A percentile compares a stretch with the other conserved stretches of the same genome.
phyloP scores from a whole-genome alignment of 140 eudicot genomes.

The Ambrosia hybrid region DNA sequence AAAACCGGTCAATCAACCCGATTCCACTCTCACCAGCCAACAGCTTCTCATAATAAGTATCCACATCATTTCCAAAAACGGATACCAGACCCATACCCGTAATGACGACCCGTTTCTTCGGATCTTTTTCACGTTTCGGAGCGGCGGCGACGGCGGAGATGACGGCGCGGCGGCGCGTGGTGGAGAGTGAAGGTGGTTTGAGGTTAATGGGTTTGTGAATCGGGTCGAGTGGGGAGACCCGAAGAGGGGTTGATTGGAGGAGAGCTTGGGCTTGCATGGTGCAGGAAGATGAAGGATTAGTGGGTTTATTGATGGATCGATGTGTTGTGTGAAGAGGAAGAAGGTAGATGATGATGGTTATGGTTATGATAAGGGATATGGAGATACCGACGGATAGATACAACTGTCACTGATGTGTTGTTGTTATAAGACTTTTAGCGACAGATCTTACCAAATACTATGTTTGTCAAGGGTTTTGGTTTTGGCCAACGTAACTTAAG shows the following conservation, averaged over 20 bases:
- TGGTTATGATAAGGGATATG: background rate
- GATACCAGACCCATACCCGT: slow-evolving; percentile 97
- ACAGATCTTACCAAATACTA: slow-evolving; percentile 24
- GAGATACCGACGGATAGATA: background rate
- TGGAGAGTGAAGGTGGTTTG: slow-evolving; percentile 34
- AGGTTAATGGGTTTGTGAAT: slow-evolving; percentile 22
- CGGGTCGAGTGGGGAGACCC: slow-evolving; percentile 49
- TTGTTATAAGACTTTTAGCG: background rate
- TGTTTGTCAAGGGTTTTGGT: slow-evolving; percentile 1
- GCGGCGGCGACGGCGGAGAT: slow-evolving; percentile 39
- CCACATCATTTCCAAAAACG: slow-evolving; percentile 89
- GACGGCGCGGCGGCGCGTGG: slow-evolving; percentile 38
- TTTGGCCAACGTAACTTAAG: background rate
- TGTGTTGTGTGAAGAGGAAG: background rate
- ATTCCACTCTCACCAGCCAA: slow-evolving; percentile 85
- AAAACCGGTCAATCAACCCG: slow-evolving; percentile 74
- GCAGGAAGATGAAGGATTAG: background rate
- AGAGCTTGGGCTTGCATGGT: slow-evolving; percentile 64
- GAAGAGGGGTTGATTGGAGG: slow-evolving; percentile 57
- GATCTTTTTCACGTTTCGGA: slow-evolving; percentile 80
- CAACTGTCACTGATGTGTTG: slow-evolving; percentile 22
- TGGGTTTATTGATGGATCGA: background rate
- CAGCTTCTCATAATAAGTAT: slow-evolving; percentile 72
- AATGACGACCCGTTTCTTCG: slow-evolving; percentile 88
- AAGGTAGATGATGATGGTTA: no score